phyloP scores from a whole-genome alignment of 2,329 filamentous ascomycete species.

The Chalaropsis ovoidea region DNA sequence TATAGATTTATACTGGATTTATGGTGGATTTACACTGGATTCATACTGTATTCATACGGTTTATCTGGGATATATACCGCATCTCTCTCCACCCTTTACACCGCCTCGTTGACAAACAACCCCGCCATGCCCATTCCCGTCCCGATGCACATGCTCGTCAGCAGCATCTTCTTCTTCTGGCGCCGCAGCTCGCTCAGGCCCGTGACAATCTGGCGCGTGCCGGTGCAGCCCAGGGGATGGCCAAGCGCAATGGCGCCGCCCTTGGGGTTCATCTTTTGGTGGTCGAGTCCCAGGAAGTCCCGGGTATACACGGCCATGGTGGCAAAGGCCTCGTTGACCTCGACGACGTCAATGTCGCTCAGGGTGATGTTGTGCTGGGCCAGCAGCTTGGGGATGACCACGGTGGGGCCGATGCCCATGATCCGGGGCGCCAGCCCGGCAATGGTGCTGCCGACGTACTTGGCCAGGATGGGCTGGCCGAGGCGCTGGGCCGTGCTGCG shows the following conservation, averaged over 20 bases:
- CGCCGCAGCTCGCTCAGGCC: conserved; percentile 75
- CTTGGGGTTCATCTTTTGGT: conserved; percentile 67
- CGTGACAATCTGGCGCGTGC: conserved; percentile 74
- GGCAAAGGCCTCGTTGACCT: conserved; percentile 96
- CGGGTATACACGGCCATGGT: conserved; percentile 95
- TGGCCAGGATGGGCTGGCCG: conserved; percentile 83
- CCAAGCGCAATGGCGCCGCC: conserved; percentile 76
- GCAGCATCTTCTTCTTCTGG: conserved; percentile 77
- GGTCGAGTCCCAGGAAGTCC: conserved; percentile 59
- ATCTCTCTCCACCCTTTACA: background rate
- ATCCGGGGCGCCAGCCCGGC: conserved; percentile 84
- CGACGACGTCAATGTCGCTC: conserved; percentile 77
- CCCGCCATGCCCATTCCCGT: conserved; percentile 61
- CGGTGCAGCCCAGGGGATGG: conserved; percentile 71
- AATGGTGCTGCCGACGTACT: conserved; percentile 85
- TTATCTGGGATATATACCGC: too few relatives aligned
- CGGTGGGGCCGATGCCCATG: conserved; percentile 84
- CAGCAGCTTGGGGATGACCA: conserved; percentile 73
- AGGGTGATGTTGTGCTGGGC: conserved; percentile 65
- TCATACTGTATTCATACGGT: too few relatives aligned
- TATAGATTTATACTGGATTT: too few relatives aligned
- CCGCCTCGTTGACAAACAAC: conserved; percentile 50
- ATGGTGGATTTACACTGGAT: too few relatives aligned
- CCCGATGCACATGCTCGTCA: conserved; percentile 83
- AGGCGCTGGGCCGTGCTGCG: conserved; percentile 78